Conservation (phyloP, 257 asterid genomes). For the Schizonepeta tenuifolia region DNA sequence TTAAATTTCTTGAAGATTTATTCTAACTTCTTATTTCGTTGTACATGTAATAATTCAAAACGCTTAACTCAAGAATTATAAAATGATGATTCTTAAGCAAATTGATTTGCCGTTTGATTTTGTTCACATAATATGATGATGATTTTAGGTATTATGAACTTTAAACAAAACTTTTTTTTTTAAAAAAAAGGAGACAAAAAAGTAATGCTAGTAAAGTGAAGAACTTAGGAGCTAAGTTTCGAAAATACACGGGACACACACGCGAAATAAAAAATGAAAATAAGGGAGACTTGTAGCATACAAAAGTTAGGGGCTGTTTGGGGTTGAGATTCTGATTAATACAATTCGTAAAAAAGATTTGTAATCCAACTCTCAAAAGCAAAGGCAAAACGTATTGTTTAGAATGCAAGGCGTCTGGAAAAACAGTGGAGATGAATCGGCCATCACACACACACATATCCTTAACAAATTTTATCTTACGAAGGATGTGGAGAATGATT, state of each 20-base stretch:
- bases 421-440: conserved; percentile 38
- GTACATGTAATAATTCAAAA: neutral
- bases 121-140: conserved; percentile 4
- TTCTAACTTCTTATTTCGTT: too few species aligned
- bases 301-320: conserved; percentile 47
- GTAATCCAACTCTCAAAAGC: conserved; percentile 38
- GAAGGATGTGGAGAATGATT: neutral
- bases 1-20: neutral
- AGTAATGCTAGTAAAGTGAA: conserved; percentile 23
- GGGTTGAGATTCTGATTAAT: conserved; percentile 65
- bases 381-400: conserved; percentile 34
- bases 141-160: neutral
- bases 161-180: too few species aligned
- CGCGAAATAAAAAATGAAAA: conserved; percentile 21
- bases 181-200: neutral
- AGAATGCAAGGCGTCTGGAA: conserved; percentile 10
- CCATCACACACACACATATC: conserved; percentile 34
- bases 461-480: neutral
- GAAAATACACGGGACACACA: conserved; percentile 42
- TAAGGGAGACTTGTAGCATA: conserved; percentile 43
- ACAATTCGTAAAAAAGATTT: conserved; percentile 48
- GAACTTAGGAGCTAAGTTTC: conserved; percentile 63
- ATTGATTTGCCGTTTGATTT: conserved; percentile 23
- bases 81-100: conserved; percentile 5
- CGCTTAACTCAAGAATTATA: neutral